Evolutionary conservation across 2,329 filamentous ascomycete species (phyloP), one percentile per base, ranked within the genome.

Genomic region (Fusarium caatingaense): DNA sequence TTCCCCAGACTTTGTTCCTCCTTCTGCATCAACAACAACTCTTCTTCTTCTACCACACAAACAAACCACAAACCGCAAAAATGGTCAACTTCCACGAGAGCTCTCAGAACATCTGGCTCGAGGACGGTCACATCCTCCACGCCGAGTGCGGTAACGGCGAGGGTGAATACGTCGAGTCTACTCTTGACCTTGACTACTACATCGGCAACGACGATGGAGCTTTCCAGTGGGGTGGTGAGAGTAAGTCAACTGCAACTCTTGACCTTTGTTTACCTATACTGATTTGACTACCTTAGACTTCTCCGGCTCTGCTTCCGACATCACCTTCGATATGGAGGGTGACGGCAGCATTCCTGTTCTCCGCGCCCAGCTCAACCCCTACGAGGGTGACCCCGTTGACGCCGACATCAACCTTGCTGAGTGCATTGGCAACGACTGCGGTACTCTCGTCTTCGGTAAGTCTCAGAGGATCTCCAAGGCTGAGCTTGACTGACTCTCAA

Each of bases 381-480:
- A 76, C 2, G 79, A 85, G 0, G 86, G 86, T 41, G 78, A 87
- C 20, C 56, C 60, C 2, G 61, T 78, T 3, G 61, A 76, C 9
- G 77, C 80, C 40, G 82, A 89, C 70, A 68, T 89, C 68, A 89
- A 90, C 80, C 82, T 90, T 8, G 76, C 82, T 5, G 86, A 88
- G 82, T 80, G 84, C 62, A 81, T 90, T 56, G 76, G 77, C 62
- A 89, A 89, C 78, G 71, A 83, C 21, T 75, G 86, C 69, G 87
- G 88, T n/a, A 32, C 21, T 28, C 47, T 75, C 2, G 51, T 73
- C 37, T 75, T 42, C 13, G 53, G 73, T 75, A 13, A 11, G 70
- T 56, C n/a, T 10, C 15, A 15, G 28, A 15, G 3, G 12, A 30
- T 11, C 28, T 30, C 15, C 6, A 7, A 30, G 6, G 2, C 3